Percentiles rank a stretch among this genome's conserved stretches.
These are phyloP conservation scores for Haplosporangium sp. DNA, from an alignment of 371 early-diverging fungal genomes.

Conservation along the genomic window DNA sequence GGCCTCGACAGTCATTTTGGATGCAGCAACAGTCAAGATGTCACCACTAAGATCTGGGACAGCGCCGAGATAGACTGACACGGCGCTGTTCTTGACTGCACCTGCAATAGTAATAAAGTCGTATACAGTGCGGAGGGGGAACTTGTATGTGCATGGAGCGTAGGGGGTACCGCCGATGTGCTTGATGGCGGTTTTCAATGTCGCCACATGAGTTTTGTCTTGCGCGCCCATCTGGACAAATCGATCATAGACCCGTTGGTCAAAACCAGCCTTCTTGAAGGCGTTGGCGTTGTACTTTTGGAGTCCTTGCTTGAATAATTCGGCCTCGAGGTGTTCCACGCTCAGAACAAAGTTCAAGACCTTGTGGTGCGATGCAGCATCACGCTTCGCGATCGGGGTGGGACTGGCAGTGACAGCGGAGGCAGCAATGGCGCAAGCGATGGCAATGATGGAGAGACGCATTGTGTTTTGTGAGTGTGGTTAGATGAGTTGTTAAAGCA, in stretches of 20 bases:
- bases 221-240: conserved; percentile 50
- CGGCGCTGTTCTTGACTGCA: conserved; percentile 61
- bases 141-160: conserved; percentile 54
- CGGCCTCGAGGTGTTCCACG: conserved; percentile 39
- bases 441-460: conserved; percentile 28
- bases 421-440: conserved; percentile 22
- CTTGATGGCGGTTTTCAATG: conserved; percentile 43
- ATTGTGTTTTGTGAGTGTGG: too few species aligned
- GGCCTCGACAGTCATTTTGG: conserved; percentile 28
- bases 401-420: conserved; percentile 19
- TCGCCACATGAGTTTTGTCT: conserved; percentile 57
- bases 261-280: conserved; percentile 50
- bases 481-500: too few species aligned
- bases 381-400: conserved; percentile 5
- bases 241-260: conserved; percentile 23
- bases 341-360: conserved; percentile 34
- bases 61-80: conserved; percentile 60
- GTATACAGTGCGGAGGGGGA: conserved; percentile 43
- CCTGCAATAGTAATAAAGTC: conserved; percentile 54
- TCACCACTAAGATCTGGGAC: conserved; percentile 14
- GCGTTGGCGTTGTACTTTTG: conserved; percentile 35
- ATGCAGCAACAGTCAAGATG: conserved; percentile 17
- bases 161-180: conserved; percentile 44
- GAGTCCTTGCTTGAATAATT: conserved; percentile 49
- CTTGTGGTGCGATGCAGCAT: not conserved